Conservation (phyloP, 805 yeast genomes). For the Ogataea chonburiensis region DNA sequence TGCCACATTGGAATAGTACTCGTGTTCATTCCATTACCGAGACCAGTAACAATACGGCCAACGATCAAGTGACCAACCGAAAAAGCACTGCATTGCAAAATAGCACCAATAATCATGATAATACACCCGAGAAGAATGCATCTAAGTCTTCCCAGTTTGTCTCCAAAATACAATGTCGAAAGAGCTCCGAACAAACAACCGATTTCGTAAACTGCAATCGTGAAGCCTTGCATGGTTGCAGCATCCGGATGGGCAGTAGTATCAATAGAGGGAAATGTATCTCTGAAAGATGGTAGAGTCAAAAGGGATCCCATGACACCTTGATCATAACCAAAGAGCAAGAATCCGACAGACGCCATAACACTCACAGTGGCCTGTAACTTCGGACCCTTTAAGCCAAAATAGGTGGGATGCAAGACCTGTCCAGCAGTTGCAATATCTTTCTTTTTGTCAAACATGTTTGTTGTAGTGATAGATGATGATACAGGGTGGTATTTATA, state of each 20-base stretch:
- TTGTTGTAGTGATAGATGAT: no score
- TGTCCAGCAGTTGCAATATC: no score
- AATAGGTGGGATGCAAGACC: constrained; percentile 4
- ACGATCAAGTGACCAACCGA: constrained; percentile 30
- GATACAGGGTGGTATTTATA: no score
- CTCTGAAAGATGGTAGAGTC: constrained; percentile 25
- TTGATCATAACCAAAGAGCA: constrained; percentile 51
- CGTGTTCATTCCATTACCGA: constrained; percentile 38
- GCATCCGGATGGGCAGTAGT: constrained; percentile 21
- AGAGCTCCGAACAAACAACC: constrained; percentile 48
- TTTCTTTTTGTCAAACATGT: no score
- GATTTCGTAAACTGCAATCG: constrained; percentile 48
- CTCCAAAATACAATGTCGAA: constrained; percentile 42
- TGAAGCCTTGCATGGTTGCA: constrained; percentile 46
- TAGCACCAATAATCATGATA: constrained; percentile 35
- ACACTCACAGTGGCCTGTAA: constrained; percentile 19
- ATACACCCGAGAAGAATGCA: constrained; percentile 37
- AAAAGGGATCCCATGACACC: constrained; percentile 46
- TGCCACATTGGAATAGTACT: constrained; percentile 38
- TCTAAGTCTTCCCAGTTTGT: constrained; percentile 41
- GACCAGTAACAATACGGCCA: constrained; percentile 35
- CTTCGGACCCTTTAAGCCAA: constrained; percentile 21
- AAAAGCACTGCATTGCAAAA: constrained; percentile 26
- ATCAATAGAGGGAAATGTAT: constrained; percentile 28
- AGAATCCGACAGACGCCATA: constrained; percentile 35